Evolutionary conservation across 1,284 basidiomycete genomes (phyloP).

Genomic region (Trametes versicolor): DNA sequence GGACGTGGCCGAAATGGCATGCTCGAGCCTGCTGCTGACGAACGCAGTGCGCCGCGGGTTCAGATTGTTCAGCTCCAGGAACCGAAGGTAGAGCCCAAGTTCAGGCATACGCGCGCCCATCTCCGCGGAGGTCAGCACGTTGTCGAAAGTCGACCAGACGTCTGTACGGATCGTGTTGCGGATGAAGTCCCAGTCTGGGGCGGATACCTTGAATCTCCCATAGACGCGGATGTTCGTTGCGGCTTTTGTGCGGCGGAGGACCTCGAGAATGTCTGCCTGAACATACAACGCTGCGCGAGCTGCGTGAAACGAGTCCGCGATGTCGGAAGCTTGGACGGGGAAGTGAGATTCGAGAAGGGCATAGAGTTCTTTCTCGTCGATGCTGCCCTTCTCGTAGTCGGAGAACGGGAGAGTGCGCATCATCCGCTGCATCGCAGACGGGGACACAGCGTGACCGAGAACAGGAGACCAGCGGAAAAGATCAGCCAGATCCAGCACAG

Average conservation of each 20-base stretch:
- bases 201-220: slow-evolving; percentile 66
- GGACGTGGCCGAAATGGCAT: slow-evolving; percentile 62
- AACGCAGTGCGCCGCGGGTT: slow-evolving; percentile 57
- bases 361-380: slow-evolving; percentile 56
- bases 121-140: slow-evolving; percentile 56
- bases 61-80: slow-evolving; percentile 52
- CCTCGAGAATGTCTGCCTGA: slow-evolving; percentile 52
- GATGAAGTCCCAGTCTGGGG: slow-evolving; percentile 56
- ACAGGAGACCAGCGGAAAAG: slow-evolving; percentile 61
- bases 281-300: slow-evolving; percentile 54
- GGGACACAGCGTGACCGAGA: slow-evolving; percentile 47
- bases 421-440: slow-evolving; percentile 54
- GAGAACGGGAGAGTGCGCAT: slow-evolving; percentile 50
- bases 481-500: slow-evolving; percentile 64
- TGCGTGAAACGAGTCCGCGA: slow-evolving; percentile 51
- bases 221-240: slow-evolving; percentile 50
- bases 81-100: slow-evolving; percentile 60
- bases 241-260: slow-evolving; percentile 56
- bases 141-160: slow-evolving; percentile 61
- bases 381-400: slow-evolving; percentile 42
- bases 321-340: slow-evolving; percentile 47
- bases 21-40: slow-evolving; percentile 67
- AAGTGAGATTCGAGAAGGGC: slow-evolving; percentile 50
- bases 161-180: slow-evolving; percentile 51
- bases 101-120: slow-evolving; percentile 63